Conservation (phyloP, 2,329 filamentous ascomycete genomes). For the Sclerotinia glacialis region DNA sequence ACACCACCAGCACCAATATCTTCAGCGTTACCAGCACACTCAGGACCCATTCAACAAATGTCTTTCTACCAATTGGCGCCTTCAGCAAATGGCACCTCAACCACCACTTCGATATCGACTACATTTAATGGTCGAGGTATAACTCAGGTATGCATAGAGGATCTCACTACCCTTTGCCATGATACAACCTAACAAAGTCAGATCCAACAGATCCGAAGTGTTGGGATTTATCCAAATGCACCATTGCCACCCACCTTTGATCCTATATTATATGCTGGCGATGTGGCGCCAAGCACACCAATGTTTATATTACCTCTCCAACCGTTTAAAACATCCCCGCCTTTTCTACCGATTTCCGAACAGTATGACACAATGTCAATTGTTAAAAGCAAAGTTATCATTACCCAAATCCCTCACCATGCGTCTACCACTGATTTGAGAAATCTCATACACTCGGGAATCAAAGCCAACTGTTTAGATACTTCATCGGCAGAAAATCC, state of each 20-base stretch:
- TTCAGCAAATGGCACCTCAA: not conserved
- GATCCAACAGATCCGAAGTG: not conserved
- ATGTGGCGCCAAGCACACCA: slow-evolving; percentile 18
- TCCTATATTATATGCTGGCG: slow-evolving; percentile 21
- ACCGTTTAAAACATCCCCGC: not conserved
- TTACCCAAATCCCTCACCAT: slow-evolving; percentile 26
- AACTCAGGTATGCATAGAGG: not conserved
- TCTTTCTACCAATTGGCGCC: not conserved
- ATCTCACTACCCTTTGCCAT: not conserved
- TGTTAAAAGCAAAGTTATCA: slow-evolving; percentile 31
- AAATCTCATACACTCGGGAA: slow-evolving; percentile 18
- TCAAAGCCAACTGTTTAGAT: not conserved
- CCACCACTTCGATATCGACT: not conserved
- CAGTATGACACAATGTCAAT: slow-evolving; percentile 3
- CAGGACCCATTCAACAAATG: not conserved
- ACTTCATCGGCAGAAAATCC: slow-evolving; percentile 7
- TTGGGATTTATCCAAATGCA: not conserved
- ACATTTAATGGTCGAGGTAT: not conserved
- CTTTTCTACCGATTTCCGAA: not conserved
- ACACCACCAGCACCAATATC: not conserved
- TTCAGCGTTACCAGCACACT: not conserved
- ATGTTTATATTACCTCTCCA: slow-evolving; percentile 12
- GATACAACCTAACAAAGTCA: not conserved
- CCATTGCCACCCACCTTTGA: not conserved
- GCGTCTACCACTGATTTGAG: slow-evolving; percentile 19